These are phyloP conservation scores for Phlebopus sp. DNA, from an alignment of 1,284 basidiomycete genomes.

Conservation along the genomic window DNA sequence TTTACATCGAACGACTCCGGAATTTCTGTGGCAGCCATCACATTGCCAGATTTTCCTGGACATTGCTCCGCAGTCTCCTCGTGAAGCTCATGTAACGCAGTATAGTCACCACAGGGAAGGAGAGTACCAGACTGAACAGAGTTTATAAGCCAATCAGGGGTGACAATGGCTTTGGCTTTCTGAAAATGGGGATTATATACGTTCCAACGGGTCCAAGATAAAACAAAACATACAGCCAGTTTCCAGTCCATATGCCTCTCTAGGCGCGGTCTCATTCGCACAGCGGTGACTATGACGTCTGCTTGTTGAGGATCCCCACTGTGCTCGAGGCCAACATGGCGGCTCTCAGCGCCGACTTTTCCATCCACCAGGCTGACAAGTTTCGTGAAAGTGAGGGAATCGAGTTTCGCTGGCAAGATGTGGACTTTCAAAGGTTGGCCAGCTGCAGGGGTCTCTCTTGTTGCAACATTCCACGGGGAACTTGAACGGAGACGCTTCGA, in stretches of 20 bases:
- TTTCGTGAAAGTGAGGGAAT: conserved; percentile 39
- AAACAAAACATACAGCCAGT: conserved; percentile 52
- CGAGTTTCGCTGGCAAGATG: conserved; percentile 62
- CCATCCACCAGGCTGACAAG: conserved; percentile 49
- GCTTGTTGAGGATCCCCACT: conserved; percentile 46
- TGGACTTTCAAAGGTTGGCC: conserved; percentile 38
- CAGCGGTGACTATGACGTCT: conserved; percentile 62
- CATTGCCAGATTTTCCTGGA: conserved; percentile 30
- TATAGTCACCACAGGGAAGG: conserved; percentile 51
- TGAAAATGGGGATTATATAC: conserved; percentile 27
- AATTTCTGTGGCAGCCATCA: neutral
- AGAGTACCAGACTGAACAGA: conserved; percentile 44
- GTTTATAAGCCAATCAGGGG: conserved; percentile 63
- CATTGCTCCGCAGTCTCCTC: conserved; percentile 43
- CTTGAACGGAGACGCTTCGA: conserved; percentile 12
- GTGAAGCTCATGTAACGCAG: conserved; percentile 50
- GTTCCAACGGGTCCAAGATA: neutral
- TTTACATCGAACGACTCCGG: conserved; percentile 5
- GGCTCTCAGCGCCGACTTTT: neutral
- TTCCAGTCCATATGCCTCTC: conserved; percentile 66
- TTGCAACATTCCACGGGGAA: conserved; percentile 6
- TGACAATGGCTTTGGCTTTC: conserved; percentile 64
- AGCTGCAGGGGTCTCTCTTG: conserved; percentile 6
- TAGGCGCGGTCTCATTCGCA: conserved; percentile 62
- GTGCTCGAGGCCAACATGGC: conserved; percentile 34